phyloP scores from a whole-genome alignment of 768 basidiomycete genomes.

The Filobasidium wieringae region DNA sequence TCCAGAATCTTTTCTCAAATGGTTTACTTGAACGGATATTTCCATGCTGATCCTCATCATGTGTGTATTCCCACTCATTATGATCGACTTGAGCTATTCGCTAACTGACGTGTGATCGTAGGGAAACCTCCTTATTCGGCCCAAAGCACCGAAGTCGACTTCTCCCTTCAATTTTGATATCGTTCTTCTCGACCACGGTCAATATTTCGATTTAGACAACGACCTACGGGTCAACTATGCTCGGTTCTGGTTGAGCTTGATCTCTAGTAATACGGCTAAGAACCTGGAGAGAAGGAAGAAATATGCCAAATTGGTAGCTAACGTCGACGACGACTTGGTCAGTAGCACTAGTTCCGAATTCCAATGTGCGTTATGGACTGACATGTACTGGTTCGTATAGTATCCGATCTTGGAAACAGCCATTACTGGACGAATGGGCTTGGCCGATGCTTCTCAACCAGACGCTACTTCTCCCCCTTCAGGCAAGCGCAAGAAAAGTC shows the following conservation, averaged over 20 bases:
- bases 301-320: conserved; percentile 83
- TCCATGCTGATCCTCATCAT: conserved; percentile 50
- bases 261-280: conserved; percentile 56
- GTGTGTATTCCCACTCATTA: background rate
- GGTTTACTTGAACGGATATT: conserved; percentile 86
- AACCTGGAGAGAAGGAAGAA: conserved; percentile 60
- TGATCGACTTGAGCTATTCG: too few relatives aligned
- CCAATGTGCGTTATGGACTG: background rate
- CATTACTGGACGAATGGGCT: conserved; percentile 66
- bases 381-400: conserved; percentile 39
- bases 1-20: conserved; percentile 82
- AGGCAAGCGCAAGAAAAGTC: conserved; percentile 7
- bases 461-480: background rate
- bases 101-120: too few relatives aligned
- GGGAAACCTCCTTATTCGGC: conserved; percentile 84
- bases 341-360: conserved; percentile 21
- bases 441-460: conserved; percentile 35
- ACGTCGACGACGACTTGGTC: conserved; percentile 76
- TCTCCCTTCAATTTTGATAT: conserved; percentile 95
- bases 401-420: conserved; percentile 93
- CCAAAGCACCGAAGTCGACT: conserved; percentile 49
- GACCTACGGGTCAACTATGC: conserved; percentile 65
- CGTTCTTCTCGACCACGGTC: conserved; percentile 77
- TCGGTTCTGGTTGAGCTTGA: conserved; percentile 67
- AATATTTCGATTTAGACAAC: conserved; percentile 71